These are phyloP conservation scores for Backusella mclennaniae DNA, from an alignment of 192 early-diverging fungal genomes.

Conservation along the genomic window DNA sequence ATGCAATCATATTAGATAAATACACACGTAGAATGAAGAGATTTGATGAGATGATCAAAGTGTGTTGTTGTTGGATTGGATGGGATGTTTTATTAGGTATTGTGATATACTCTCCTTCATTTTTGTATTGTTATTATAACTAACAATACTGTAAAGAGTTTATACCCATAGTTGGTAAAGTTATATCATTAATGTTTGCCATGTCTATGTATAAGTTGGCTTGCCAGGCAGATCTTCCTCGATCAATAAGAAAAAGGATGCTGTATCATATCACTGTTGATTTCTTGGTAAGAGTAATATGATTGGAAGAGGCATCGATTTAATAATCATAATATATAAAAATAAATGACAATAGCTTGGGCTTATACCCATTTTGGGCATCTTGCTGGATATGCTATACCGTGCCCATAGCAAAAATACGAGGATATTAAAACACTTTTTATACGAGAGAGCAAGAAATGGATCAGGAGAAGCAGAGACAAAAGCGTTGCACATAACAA, in stretches of 20 bases:
- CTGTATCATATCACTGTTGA: conserved; percentile 27
- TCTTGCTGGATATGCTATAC: conserved; percentile 27
- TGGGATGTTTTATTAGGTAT: conserved; percentile 25
- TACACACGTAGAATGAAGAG: conserved; percentile 22
- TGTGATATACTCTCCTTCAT: too few relatives aligned
- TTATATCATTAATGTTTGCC: conserved; percentile 23
- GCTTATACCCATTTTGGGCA: conserved; percentile 29
- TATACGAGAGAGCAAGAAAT: conserved; percentile 21
- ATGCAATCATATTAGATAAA: conserved; percentile 15
- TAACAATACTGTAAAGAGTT: conserved; percentile 4
- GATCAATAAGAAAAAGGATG: conserved; percentile 17
- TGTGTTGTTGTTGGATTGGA: conserved; percentile 37
- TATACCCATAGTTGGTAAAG: conserved; percentile 32
- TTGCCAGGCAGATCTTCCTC: conserved; percentile 22
- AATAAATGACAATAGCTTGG: conserved; percentile 24
- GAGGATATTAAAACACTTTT: conserved; percentile 11
- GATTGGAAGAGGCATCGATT: not conserved
- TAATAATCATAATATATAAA: not conserved
- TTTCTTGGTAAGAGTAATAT: conserved; percentile 24
- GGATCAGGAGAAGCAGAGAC: not conserved
- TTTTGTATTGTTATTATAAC: not conserved
- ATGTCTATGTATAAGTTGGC: conserved; percentile 24
- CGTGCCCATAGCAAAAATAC: conserved; percentile 22
- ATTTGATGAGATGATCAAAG: conserved; percentile 31
- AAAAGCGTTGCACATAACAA: not conserved